Evolutionary conservation across 2,329 filamentous ascomycete genomes (phyloP).

Genomic region (Xylariaceae sp.): DNA sequence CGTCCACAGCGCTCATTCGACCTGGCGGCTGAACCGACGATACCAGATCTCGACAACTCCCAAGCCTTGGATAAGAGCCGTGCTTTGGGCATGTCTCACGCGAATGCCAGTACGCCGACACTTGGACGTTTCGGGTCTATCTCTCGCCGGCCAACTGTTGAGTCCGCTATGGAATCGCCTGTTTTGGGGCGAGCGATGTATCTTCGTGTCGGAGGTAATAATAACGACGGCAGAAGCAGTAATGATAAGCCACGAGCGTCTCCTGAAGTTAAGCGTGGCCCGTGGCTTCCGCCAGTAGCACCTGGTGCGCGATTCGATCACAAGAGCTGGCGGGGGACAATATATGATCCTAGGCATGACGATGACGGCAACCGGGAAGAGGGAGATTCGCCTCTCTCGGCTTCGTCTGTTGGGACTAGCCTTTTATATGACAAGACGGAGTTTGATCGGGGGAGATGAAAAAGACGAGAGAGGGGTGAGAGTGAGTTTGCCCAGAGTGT

Average conservation of each 20-base stretch:
- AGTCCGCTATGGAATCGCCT: constrained; percentile 6
- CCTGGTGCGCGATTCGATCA: constrained; percentile 16
- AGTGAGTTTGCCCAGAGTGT: too few relatives aligned
- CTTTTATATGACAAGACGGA: constrained; percentile 16
- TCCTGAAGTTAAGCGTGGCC: too few relatives aligned
- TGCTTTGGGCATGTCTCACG: constrained; percentile 5
- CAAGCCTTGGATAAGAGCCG: not conserved
- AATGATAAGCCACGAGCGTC: constrained; percentile 1
- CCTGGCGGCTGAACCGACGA: not conserved
- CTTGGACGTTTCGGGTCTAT: constrained; percentile 12
- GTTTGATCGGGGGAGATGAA: constrained; percentile 5
- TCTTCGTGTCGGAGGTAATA: not conserved
- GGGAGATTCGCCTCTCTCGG: constrained; percentile 11
- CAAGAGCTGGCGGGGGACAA: constrained; percentile 11
- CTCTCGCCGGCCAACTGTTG: not conserved
- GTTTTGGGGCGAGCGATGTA: constrained; percentile 12
- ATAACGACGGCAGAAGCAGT: not conserved
- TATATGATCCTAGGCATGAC: constrained; percentile 4
- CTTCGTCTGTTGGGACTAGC: constrained; percentile 20
- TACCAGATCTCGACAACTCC: not conserved
- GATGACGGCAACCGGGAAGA: not conserved
- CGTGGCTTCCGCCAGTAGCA: constrained; percentile 14
- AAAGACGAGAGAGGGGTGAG: not conserved
- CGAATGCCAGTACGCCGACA: constrained; percentile 9
- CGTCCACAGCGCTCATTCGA: constrained; percentile 19